phyloP scores from a whole-genome alignment of 352 stramenopile species.

The Lagenidium giganteum region DNA sequence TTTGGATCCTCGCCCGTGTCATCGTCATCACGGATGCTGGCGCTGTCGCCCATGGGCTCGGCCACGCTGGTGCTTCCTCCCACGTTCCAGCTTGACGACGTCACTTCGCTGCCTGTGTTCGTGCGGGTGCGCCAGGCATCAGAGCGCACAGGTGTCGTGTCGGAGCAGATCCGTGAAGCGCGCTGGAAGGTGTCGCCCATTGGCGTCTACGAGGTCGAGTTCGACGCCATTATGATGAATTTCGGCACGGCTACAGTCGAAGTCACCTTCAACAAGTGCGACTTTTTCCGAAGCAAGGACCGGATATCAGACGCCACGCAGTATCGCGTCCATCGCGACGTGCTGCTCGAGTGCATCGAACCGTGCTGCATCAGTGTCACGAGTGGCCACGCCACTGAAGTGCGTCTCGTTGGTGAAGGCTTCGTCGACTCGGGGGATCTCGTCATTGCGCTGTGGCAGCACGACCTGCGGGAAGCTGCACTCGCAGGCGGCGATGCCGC shows the following conservation, averaged over 20 bases:
- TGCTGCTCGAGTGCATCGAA: constrained; percentile 36
- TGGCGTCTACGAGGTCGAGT: constrained; percentile 56
- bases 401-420: constrained; percentile 43
- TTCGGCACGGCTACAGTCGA: constrained; percentile 46
- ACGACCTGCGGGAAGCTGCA: constrained; percentile 16
- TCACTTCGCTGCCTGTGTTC: constrained; percentile 44
- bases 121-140: constrained; percentile 46
- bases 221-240: constrained; percentile 45
- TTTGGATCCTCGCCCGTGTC: background rate
- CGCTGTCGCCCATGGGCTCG: too few relatives aligned
- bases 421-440: constrained; percentile 66
- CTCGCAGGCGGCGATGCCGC: too few relatives aligned
- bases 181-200: constrained; percentile 48
- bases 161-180: constrained; percentile 41
- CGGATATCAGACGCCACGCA: constrained; percentile 30
- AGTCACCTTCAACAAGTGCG: constrained; percentile 41
- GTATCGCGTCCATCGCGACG: constrained; percentile 49
- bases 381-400: constrained; percentile 43
- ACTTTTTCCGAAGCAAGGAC: constrained; percentile 41
- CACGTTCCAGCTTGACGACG: constrained; percentile 23
- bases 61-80: too few relatives aligned
- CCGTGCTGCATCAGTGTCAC: constrained; percentile 55
- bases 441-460: constrained; percentile 41
- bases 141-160: constrained; percentile 39
- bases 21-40: background rate